Evolutionary conservation across 441 rosid genomes (phyloP).

Genomic region (Theobroma grandiflorum): DNA sequence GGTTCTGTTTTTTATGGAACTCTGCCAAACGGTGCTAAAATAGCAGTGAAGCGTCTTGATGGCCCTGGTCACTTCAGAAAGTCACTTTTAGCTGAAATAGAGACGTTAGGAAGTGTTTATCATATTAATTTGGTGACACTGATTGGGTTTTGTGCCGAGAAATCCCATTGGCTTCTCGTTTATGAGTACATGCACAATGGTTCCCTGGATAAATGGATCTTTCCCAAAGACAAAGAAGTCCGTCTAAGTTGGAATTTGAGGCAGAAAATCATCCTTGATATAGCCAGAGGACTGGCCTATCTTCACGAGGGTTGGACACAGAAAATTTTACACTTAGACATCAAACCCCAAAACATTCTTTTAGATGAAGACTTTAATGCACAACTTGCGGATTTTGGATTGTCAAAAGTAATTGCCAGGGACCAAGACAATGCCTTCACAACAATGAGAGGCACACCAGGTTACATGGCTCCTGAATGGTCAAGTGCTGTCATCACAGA

Average conservation of each 20-base stretch:
- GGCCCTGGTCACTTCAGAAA: conserved; percentile 30
- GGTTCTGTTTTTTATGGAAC: conserved; percentile 40
- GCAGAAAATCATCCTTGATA: conserved; percentile 32
- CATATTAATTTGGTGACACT: conserved; percentile 36
- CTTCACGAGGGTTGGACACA: conserved; percentile 13
- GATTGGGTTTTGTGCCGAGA: conserved; percentile 31
- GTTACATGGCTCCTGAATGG: conserved; percentile 32
- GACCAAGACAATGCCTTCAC: conserved; percentile 33
- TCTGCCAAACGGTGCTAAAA: conserved; percentile 24
- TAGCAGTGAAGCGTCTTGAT: conserved; percentile 33
- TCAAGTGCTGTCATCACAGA: conserved; percentile 17
- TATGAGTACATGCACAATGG: conserved; percentile 37
- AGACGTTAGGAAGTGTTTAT: neutral
- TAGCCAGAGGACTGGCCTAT: conserved; percentile 36
- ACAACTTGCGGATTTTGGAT: conserved; percentile 38
- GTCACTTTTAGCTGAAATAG: conserved; percentile 23
- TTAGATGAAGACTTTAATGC: conserved; percentile 39
- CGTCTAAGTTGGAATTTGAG: conserved; percentile 32
- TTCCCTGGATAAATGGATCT: conserved; percentile 39
- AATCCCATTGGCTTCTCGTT: conserved; percentile 29
- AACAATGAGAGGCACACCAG: conserved; percentile 37
- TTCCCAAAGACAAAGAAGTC: neutral
- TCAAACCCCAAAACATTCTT: conserved; percentile 26
- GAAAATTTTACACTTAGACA: conserved; percentile 37
- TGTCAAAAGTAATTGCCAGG: conserved; percentile 29